These are phyloP conservation scores for Neocucurbitaria cava DNA, from an alignment of 2,329 filamentous ascomycete species.

Conservation along the genomic window DNA sequence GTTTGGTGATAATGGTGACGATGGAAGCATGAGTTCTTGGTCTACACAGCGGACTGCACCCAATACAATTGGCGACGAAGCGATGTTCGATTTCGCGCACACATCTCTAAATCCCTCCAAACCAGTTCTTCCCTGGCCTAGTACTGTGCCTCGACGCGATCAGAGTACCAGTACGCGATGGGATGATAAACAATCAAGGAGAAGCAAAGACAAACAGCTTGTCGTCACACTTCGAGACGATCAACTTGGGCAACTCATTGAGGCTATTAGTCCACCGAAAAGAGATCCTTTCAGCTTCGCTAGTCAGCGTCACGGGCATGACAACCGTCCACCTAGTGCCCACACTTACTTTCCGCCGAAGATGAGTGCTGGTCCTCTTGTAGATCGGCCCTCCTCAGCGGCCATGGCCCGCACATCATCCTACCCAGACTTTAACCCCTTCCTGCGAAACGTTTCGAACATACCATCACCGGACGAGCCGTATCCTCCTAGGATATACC, in stretches of 20 bases:
- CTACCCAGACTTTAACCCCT: constrained; percentile 24
- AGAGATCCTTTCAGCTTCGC: constrained; percentile 61
- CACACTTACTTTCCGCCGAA: constrained; percentile 22
- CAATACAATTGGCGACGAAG: constrained; percentile 17
- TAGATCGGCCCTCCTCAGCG: constrained; percentile 30
- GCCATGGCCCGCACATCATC: constrained; percentile 33
- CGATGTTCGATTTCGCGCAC: constrained; percentile 26
- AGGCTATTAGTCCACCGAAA: constrained; percentile 35
- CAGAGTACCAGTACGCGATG: constrained; percentile 1
- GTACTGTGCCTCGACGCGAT: constrained; percentile 1
- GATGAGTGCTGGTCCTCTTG: constrained; percentile 18
- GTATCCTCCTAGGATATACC: constrained; percentile 4
- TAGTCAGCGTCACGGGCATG: constrained; percentile 4
- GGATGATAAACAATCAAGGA: constrained; percentile 9
- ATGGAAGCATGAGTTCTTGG: constrained; percentile 31
- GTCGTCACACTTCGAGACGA: constrained; percentile 35
- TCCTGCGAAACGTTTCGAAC: constrained; percentile 14
- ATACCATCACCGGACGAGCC: constrained; percentile 15
- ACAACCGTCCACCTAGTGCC: constrained; percentile 4
- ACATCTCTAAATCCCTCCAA: constrained; percentile 11
- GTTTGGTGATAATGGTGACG: constrained; percentile 19
- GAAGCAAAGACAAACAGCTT: constrained; percentile 23
- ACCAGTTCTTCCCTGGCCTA: constrained; percentile 18
- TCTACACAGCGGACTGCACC: constrained; percentile 21
- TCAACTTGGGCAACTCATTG: constrained; percentile 36